These are phyloP conservation scores for Coemansia sp. DNA, from an alignment of 192 early-diverging fungal genomes.

Conservation along the genomic window DNA sequence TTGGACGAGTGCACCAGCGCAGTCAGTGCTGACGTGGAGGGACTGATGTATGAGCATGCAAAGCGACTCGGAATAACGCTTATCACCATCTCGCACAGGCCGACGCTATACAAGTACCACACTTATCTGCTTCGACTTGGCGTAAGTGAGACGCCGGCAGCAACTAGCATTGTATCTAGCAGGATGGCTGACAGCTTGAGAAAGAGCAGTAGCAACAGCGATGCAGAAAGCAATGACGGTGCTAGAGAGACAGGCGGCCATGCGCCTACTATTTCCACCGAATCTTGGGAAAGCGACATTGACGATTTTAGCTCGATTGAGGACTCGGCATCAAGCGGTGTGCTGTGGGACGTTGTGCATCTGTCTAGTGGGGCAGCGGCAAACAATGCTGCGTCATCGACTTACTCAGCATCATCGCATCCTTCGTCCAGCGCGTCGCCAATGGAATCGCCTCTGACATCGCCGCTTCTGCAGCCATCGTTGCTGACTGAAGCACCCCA, in stretches of 20 bases:
- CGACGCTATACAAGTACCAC: slow-evolving; percentile 95
- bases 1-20: slow-evolving; percentile 91
- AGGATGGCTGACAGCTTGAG: neutral
- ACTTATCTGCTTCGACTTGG: slow-evolving; percentile 88
- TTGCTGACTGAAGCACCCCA: neutral
- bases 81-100: slow-evolving; percentile 93
- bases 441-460: neutral
- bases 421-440: neutral
- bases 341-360: slow-evolving; percentile 51
- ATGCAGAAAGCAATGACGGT: neutral
- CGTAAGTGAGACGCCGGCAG: slow-evolving; percentile 14
- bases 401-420: neutral
- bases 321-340: slow-evolving; percentile 34
- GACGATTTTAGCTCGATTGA: slow-evolving; percentile 19
- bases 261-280: slow-evolving; percentile 24
- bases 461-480: slow-evolving; percentile 4
- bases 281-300: slow-evolving; percentile 46
- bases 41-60: slow-evolving; percentile 83
- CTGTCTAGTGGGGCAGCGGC: slow-evolving; percentile 22
- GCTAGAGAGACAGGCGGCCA: neutral
- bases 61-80: slow-evolving; percentile 85
- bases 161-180: slow-evolving; percentile 8
- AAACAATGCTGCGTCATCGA: neutral
- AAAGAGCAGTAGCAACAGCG: slow-evolving; percentile 3
- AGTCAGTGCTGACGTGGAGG: slow-evolving; percentile 92